Base-by-base conservation (phyloP, 169 alveolate species). In the Eimeria sp. region DNA sequence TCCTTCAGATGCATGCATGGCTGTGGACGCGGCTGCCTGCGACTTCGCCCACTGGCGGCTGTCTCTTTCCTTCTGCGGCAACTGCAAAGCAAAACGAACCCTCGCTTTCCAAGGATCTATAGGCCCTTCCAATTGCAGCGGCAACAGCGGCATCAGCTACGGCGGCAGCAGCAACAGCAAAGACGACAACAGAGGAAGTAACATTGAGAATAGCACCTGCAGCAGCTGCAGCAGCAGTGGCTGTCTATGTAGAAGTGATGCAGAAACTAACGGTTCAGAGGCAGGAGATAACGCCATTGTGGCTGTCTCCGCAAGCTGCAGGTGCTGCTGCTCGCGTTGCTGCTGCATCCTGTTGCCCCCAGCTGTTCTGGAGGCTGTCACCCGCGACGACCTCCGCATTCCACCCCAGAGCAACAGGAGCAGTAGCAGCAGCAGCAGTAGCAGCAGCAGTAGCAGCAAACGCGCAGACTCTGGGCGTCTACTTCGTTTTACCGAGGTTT, bases 371-470 rank as follows among this genome's bases (percentile, higher is more conserved):
- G 89, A 43, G 43, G 89, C 89, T 18, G 89, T 78, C 5, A 61
- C 89, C n/a, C 65, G 89, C 67, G 89, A 78, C 65, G 89, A 78
- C 45, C 34, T 78, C 70, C 89, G 89, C 89, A 61, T 78, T 61
- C 70, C 89, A 6, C 89, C 89, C 5, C 20, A 22, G 16, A 27
- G 84, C 84, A 75, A 30, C 47, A 75, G n/a, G 57, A 43, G 84
- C 4, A 54, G 61, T 4, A 54, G 61, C 61, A 78, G 65, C 67
- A 22, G 70, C 45, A 27, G 58, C 58, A 51, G 58, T 11, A 51
- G 58, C 58, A 78, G 65, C 67, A 22, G 70, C 67, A 27, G 61
- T 4, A 54, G 61, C 61, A 54, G 61, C 61, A 54, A 54, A 14
- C 61, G 61, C 61, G 61, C 61, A 13, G 16, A 11, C 7, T 43